A percentile compares a stretch with the other conserved stretches of the same genome.
Conservation (phyloP, 305 asterid species). For the Caryopteris hybrid region DNA sequence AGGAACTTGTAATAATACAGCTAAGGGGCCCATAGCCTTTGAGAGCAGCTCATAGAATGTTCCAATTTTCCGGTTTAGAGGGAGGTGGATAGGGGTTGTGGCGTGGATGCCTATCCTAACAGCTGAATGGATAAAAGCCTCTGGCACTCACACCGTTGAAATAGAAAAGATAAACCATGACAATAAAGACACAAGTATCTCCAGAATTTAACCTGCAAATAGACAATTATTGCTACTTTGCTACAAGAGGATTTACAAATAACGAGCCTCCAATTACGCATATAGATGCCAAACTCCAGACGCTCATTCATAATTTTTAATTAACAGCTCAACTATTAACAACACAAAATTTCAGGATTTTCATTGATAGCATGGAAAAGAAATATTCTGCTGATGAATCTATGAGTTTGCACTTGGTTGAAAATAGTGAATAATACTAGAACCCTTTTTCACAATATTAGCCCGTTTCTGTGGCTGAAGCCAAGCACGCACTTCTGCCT, state of each 20-base stretch:
- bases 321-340: slow-evolving; percentile 7
- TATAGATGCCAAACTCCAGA: neutral
- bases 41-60: neutral
- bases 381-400: neutral
- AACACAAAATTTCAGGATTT: neutral
- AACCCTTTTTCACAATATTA: slow-evolving; percentile 42
- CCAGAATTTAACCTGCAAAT: neutral
- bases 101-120: neutral
- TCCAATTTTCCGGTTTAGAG: no score
- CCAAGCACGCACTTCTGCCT: slow-evolving; percentile 71
- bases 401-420: slow-evolving; percentile 33
- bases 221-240: neutral
- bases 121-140: neutral
- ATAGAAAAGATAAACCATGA: neutral
- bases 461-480: slow-evolving; percentile 68
- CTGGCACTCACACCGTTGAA: neutral
- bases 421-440: slow-evolving; percentile 67
- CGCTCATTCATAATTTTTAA: neutral
- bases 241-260: slow-evolving; percentile 3
- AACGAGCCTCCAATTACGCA: neutral
- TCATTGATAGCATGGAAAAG: slow-evolving; percentile 7
- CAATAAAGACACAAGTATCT: slow-evolving; percentile 11
- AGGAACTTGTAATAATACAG: neutral
- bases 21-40: neutral
- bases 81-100: no score